Conservation (phyloP, 108 stramenopile species). For the Chaetoceros tenuissimus region DNA sequence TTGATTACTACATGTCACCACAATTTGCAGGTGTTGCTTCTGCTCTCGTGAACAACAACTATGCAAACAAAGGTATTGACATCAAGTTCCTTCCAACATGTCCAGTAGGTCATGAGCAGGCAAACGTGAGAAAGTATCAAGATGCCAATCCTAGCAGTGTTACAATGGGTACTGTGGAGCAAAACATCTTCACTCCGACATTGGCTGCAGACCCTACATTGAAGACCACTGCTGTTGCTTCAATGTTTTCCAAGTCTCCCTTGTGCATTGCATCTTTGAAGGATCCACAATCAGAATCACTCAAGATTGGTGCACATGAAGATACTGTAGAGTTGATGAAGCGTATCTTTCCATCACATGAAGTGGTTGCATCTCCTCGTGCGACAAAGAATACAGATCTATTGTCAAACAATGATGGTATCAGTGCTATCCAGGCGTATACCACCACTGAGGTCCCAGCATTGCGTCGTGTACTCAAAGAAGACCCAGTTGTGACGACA, state of each 20-base stretch:
- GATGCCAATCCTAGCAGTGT: slow-evolving; percentile 11
- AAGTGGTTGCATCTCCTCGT: slow-evolving; percentile 29
- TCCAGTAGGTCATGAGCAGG: slow-evolving; percentile 26
- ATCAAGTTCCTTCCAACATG: slow-evolving; percentile 37
- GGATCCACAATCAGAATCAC: slow-evolving; percentile 1
- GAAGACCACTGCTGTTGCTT: slow-evolving; percentile 24
- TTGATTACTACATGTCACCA: slow-evolving; percentile 36
- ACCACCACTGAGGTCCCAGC: slow-evolving; percentile 38
- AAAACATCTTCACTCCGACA: slow-evolving; percentile 34
- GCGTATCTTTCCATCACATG: slow-evolving; percentile 17
- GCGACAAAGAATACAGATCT: slow-evolving; percentile 36
- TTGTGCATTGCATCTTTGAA: slow-evolving; percentile 27
- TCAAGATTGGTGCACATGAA: slow-evolving; percentile 32
- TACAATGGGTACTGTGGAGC: slow-evolving; percentile 30
- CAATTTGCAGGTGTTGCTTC: slow-evolving; percentile 33
- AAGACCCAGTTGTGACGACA: slow-evolving; percentile 4
- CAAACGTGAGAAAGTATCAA: slow-evolving; percentile 18
- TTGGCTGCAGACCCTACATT: slow-evolving; percentile 22
- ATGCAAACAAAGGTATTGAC: slow-evolving; percentile 19
- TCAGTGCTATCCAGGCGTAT: slow-evolving; percentile 31
- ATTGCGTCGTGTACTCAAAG: slow-evolving; percentile 12
- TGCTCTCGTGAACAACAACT: slow-evolving; percentile 22
- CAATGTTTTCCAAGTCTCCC: slow-evolving; percentile 32
- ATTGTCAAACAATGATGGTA: slow-evolving; percentile 13
- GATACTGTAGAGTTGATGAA: slow-evolving; percentile 29